phyloP scores from a whole-genome alignment of 345 rosid species.

The Acer negundo region DNA sequence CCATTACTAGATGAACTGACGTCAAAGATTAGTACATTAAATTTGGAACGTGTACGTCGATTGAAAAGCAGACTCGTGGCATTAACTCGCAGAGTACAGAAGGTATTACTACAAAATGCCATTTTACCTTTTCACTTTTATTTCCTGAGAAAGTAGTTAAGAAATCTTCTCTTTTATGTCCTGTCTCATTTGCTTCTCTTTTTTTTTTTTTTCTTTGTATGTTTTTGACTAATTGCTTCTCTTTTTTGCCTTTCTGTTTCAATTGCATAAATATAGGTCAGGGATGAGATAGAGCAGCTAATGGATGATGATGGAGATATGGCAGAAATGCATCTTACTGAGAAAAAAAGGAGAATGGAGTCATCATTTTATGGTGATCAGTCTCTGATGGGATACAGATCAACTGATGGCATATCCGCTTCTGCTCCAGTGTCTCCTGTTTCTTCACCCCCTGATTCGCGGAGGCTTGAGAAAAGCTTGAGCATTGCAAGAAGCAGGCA shows the following conservation, averaged over 20 bases:
- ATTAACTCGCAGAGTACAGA: constrained; percentile 91
- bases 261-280: constrained; percentile 52
- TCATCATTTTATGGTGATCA: constrained; percentile 79
- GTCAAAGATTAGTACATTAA: constrained; percentile 94
- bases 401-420: constrained; percentile 73
- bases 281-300: constrained; percentile 99
- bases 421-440: constrained; percentile 98
- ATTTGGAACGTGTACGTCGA: constrained; percentile 93
- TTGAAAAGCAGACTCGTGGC: constrained; percentile 98
- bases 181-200: constrained; percentile 2
- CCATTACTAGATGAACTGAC: constrained; percentile 95
- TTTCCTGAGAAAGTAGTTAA: not conserved
- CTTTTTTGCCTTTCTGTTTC: not conserved
- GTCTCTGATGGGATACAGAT: constrained; percentile 65
- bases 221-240: not conserved
- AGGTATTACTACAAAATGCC: constrained; percentile 42
- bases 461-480: constrained; percentile 82
- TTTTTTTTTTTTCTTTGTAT: not conserved
- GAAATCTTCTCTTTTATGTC: constrained; percentile 4
- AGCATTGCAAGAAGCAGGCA: constrained; percentile 93
- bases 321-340: constrained; percentile 99
- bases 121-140: not conserved
- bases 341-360: constrained; percentile 90
- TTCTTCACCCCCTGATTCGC: constrained; percentile 80
- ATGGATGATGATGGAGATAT: constrained; percentile 99